phyloP scores from a whole-genome alignment of 2,329 filamentous ascomycete genomes.

The Emergomyces orientalis region DNA sequence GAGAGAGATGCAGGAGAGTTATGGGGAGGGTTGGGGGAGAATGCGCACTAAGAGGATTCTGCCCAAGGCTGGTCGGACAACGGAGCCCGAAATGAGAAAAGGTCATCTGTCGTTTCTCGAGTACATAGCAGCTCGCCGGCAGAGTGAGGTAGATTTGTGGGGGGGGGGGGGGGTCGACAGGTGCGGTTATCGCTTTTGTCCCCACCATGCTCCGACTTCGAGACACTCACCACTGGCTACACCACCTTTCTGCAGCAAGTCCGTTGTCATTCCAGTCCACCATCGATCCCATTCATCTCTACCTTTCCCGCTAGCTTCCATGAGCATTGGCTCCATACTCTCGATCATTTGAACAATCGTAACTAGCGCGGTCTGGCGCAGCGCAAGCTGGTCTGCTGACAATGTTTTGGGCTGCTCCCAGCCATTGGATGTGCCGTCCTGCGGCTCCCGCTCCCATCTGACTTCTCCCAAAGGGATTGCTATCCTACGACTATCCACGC shows the following conservation, averaged over 20 bases:
- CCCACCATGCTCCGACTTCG: slow-evolving; percentile 58
- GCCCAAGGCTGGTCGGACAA: neutral
- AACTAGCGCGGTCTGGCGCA: slow-evolving; percentile 69
- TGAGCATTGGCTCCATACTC: slow-evolving; percentile 70
- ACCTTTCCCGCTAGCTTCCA: slow-evolving; percentile 75
- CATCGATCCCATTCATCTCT: slow-evolving; percentile 88
- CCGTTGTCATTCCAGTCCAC: slow-evolving; percentile 77
- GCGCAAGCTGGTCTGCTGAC: slow-evolving; percentile 59
- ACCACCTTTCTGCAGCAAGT: slow-evolving; percentile 69
- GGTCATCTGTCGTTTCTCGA: neutral
- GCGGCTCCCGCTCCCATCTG: slow-evolving; percentile 69
- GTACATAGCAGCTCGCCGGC: neutral
- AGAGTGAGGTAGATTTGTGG: neutral
- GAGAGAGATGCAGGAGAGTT: slow-evolving; percentile 4
- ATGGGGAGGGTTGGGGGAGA: neutral
- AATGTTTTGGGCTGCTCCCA: slow-evolving; percentile 41
- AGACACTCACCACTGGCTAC: slow-evolving; percentile 78
- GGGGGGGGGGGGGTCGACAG: neutral
- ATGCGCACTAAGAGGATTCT: neutral
- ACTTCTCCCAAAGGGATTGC: slow-evolving; percentile 81
- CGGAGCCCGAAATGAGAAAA: neutral
- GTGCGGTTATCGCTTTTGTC: slow-evolving; percentile 41
- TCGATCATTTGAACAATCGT: slow-evolving; percentile 78
- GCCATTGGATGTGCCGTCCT: slow-evolving; percentile 28
- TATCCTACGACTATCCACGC: slow-evolving; percentile 63